Percentiles rank a stretch among this genome's conserved stretches.
phyloP scores from a whole-genome alignment of 2,329 filamentous ascomycete species.

The Hypoxylon sp. region DNA sequence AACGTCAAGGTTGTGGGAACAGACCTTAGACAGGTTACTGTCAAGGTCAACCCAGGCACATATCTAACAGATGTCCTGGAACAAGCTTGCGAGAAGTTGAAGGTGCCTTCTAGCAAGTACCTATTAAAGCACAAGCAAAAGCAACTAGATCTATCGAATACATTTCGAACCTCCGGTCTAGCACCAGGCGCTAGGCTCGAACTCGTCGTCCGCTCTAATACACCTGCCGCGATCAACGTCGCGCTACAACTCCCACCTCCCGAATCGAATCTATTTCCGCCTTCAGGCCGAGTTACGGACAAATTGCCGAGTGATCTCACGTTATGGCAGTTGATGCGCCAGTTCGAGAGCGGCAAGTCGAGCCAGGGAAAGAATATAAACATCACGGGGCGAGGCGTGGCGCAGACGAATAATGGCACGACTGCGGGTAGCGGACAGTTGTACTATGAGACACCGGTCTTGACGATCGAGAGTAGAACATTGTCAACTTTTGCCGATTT shows the following conservation, averaged over 20 bases:
- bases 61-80: slow-evolving; percentile 87
- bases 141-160: slow-evolving; percentile 84
- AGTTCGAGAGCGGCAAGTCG: slow-evolving; percentile 85
- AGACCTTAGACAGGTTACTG: slow-evolving; percentile 78
- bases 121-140: slow-evolving; percentile 92
- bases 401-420: slow-evolving; percentile 68
- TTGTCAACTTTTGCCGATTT: slow-evolving; percentile 82
- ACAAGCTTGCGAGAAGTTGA: slow-evolving; percentile 88
- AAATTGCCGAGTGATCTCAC: slow-evolving; percentile 91
- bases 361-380: slow-evolving; percentile 75
- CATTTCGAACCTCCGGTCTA: slow-evolving; percentile 86
- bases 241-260: slow-evolving; percentile 86
- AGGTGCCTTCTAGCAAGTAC: slow-evolving; percentile 78
- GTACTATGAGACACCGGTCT: slow-evolving; percentile 87
- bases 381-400: slow-evolving; percentile 85
- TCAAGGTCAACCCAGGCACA: slow-evolving; percentile 87
- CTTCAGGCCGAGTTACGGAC: slow-evolving; percentile 78
- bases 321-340: slow-evolving; percentile 89
- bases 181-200: slow-evolving; percentile 90
- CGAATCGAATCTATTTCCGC: slow-evolving; percentile 71
- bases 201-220: slow-evolving; percentile 87
- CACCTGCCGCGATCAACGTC: slow-evolving; percentile 86
- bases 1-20: slow-evolving; percentile 90
- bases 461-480: slow-evolving; percentile 87
- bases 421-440: slow-evolving; percentile 77